Base-by-base conservation (phyloP, 2,329 filamentous ascomycete genomes). In the Nigrospora osmanthi region DNA sequence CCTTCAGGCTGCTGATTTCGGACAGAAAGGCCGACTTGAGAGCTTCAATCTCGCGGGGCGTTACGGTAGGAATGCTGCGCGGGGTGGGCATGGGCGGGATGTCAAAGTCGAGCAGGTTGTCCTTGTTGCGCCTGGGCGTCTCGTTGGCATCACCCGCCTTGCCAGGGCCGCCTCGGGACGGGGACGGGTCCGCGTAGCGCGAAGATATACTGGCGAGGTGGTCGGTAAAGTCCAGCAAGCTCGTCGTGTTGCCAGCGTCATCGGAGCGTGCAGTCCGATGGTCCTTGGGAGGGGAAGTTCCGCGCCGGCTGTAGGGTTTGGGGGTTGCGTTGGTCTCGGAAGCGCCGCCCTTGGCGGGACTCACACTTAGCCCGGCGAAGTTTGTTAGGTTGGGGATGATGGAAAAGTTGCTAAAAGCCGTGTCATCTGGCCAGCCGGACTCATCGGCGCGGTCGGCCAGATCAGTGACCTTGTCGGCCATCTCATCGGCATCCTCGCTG, bases 31-130 rank as follows among this genome's bases (percentile, higher is more conserved):
- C 79, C 0, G 90, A 96, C 63, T 97, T 97, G 48, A 97, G 74
- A 13, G 86, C 87, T 61, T 98, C 93, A 3, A 97, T 73, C 67
- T 98, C 93, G 32, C 93, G 82, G 2, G 93, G 87, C 2, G 90
- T 95, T 54, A 97, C 85, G 10, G 85, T 88, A 0, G 93, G 93
- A 34, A 97, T 79, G 45, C 89, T 95, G 49, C 91, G 83, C 13
- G 93, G 93, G 1, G 93, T 97, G 2, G 91, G 89, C 54, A 89
- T 82, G 0, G 91, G 89, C n/a, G 90, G 89, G 11, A 97, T 85
- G 57, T 97, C 93, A 60, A 94, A 93, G 64, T 95, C 89, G 39
- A 94, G 78, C 37, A 93, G 76, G 57, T 85, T 87, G 32, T 81
- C 73, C 53, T 87, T 81, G 38, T 64, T 67, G 16, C 70, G 71